These are phyloP conservation scores for Colletotrichum tamarilloi DNA, from an alignment of 2,329 filamentous ascomycete genomes.

Conservation along the genomic window DNA sequence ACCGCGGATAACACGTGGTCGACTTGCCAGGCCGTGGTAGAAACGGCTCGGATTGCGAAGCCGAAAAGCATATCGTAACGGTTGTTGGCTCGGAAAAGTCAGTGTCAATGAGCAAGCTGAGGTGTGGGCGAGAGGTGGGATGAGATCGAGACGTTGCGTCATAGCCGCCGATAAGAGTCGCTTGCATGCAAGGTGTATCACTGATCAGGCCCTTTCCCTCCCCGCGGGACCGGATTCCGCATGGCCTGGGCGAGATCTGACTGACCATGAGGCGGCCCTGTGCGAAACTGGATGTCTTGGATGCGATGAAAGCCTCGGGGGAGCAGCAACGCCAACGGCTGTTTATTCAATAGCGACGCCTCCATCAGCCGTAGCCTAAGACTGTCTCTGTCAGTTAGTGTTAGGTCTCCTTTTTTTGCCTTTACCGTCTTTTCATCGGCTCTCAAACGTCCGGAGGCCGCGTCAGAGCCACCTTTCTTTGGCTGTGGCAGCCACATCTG, in stretches of 20 bases:
- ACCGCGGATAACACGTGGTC: not conserved
- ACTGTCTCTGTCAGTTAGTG: not conserved
- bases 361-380: slow-evolving; percentile 1
- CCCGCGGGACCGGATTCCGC: slow-evolving; percentile 19
- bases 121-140: slow-evolving; percentile 20
- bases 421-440: not conserved
- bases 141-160: slow-evolving; percentile 31
- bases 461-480: slow-evolving; percentile 4
- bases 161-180: slow-evolving; percentile 35
- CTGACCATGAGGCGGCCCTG: slow-evolving; percentile 12
- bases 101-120: not conserved
- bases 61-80: slow-evolving; percentile 3
- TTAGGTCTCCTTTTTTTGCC: not conserved
- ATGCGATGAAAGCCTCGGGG: not conserved
- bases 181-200: slow-evolving; percentile 24
- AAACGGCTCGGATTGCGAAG: not conserved
- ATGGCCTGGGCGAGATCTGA: slow-evolving; percentile 2
- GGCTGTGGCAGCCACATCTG: not conserved
- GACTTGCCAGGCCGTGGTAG: not conserved
- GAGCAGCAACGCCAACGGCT: slow-evolving; percentile 21
- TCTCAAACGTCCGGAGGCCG: not conserved
- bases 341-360: slow-evolving; percentile 16
- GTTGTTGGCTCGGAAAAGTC: not conserved
- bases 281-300: slow-evolving; percentile 18
- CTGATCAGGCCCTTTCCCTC: slow-evolving; percentile 12